Base-by-base conservation (phyloP, 768 basidiomycete species). In the Auricularia cornea region DNA sequence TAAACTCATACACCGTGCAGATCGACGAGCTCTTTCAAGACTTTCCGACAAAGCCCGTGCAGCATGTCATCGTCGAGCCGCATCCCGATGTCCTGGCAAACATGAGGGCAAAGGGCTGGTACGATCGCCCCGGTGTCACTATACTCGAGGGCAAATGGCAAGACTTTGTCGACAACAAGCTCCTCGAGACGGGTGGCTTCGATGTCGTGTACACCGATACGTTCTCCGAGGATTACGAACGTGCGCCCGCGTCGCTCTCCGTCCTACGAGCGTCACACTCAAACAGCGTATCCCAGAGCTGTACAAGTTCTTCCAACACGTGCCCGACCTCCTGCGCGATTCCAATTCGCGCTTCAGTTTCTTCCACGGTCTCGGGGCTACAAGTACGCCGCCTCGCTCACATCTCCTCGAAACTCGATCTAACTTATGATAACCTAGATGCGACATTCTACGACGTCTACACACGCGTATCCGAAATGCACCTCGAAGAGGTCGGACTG, bases 361-460 rank as follows among this genome's bases (percentile, higher is more conserved):
- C 76, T 99, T 98, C 82, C 93, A 99, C 70, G 97, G 97, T 14
- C 82, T 99, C 10, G 97, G 92, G 18, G 96, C 95, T 32, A 98
- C 94, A 8, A 94, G 92, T 90, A 70, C 72, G 88, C 77, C 28
- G 8, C 60, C 68, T 54, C 67, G 38, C 44, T 59, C 40, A 56
- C 35, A 62, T 40, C 65, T 44, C 20, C 38, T 5, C 26, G 29
- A 23, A 38, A 14, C 54, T 59, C 33, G 61, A 57, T 65, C n/a
- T n/a, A 18, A 20, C 3, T 32, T 29, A 30, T 59, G 66, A 56
- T 44, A 29, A 60, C 6, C 26, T 29, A 96, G 94, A 95, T 76
- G 80, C 87, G 0, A 77, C 88, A 8, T 94, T 95, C 70, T 94
- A 97, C 72, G 93, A 97, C 69, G 90, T 98, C 8, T 96, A 92